Evolutionary conservation across 257 asterid species (phyloP).

Genomic region (Coffea eugenioides): DNA sequence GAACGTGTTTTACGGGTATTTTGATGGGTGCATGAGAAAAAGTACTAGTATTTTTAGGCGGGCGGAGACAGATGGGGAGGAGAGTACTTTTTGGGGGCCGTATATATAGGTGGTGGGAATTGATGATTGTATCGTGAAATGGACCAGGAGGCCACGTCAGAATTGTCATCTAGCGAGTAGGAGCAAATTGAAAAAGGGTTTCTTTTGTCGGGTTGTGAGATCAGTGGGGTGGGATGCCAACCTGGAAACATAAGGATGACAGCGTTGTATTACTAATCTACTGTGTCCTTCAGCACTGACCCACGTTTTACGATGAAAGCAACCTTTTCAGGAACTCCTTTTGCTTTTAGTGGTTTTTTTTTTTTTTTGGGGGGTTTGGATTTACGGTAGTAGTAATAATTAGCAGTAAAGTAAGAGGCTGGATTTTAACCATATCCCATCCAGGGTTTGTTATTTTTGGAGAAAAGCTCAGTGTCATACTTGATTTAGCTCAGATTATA

Average conservation of each 20-base stretch:
- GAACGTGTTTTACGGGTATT: not conserved
- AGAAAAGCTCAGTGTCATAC: too few species aligned
- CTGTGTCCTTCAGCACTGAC: conserved; percentile 17
- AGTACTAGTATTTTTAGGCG: not conserved
- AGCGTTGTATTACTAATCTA: conserved; percentile 25
- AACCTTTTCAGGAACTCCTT: conserved; percentile 17
- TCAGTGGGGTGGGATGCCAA: conserved; percentile 52
- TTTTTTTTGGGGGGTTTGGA: not conserved
- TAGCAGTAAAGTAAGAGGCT: too few species aligned
- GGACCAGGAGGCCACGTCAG: conserved; percentile 56
- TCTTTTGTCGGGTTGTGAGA: conserved; percentile 8
- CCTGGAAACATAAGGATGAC: conserved; percentile 63
- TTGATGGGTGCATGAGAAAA: not conserved
- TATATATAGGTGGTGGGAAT: conserved; percentile 29
- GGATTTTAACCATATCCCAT: too few species aligned
- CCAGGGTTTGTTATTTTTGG: too few species aligned
- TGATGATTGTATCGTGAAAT: conserved; percentile 33
- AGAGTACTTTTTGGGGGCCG: too few species aligned
- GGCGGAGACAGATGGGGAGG: not conserved
- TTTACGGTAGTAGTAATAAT: too few species aligned
- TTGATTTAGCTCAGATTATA: too few species aligned
- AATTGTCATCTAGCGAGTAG: conserved; percentile 8
- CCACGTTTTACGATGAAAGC: conserved; percentile 37
- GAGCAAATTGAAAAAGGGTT: not conserved
- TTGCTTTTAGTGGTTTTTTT: not conserved